Base-by-base conservation (phyloP, 768 basidiomycete species). In the Lactarius pseudohatsudake region DNA sequence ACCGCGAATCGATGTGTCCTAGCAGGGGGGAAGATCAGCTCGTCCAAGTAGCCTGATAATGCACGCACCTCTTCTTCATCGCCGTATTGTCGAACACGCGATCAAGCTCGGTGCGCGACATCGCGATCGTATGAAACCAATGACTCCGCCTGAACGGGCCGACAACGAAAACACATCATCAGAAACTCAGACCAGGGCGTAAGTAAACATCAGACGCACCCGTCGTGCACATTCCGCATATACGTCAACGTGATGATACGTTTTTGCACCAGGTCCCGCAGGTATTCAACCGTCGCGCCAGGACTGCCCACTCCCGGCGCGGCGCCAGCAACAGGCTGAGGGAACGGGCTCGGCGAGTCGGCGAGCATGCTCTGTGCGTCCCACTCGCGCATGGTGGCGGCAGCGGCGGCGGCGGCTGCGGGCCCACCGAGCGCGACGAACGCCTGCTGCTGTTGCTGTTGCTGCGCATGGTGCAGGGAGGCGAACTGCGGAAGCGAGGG, bases 41-140 rank as follows among this genome's bases (percentile, higher is more conserved):
- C 20, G 18, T n/a, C 6, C 26, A 16, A 11, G 57, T 13, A 28
- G 36, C n/a, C 28, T 16, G 38, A 41, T 55, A 43, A 71, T 82
- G 62, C 64, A 72, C 83, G 61, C 64, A 92, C 92, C 91, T 83
- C 77, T 86, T 91, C 81, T 85, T 89, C 87, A 93, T 93, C 22
- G 84, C 85, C 8, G 76, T 75, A 73, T 90, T 92, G 71, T 81
- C 86, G 75, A 94, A 95, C 62, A 84, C 85, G 59, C 81, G 84
- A 64, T 91, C 88, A 4, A 95, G 84, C 62, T 94, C 94, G 20
- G 79, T 72, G 57, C 84, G 85, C 62, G 89, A 86, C 72, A 95
- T 84, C 73, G 91, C 82, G 70, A 95, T 87, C 15, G 94, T 95
- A 74, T 93, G 90, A 72, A 92, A 92, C 92, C 92, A 94, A 74